Percentiles rank a stretch among this genome's conserved stretches.
Evolutionary conservation across 164 flowering plant genomes (phyloP).

Genomic region (Vitis rotundifolia): DNA sequence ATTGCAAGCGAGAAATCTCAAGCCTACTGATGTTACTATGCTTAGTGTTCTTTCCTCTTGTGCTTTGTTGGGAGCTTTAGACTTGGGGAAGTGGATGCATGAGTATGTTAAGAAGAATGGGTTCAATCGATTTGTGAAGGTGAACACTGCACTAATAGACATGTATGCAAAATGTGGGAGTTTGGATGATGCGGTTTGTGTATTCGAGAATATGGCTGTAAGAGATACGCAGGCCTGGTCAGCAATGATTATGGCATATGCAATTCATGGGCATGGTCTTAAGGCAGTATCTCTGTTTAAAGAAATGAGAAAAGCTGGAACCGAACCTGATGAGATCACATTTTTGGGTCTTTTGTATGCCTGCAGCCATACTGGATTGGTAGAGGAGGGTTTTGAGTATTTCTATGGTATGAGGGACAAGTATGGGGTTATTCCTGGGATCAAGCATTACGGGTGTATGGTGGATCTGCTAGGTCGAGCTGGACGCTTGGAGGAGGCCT

Average conservation of each 20-base stretch:
- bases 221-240: slow-evolving; percentile 75
- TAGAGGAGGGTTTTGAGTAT: slow-evolving; percentile 52
- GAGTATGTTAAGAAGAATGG: slow-evolving; percentile 57
- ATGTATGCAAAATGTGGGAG: slow-evolving; percentile 84
- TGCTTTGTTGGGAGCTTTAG: slow-evolving; percentile 62
- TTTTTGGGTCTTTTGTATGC: slow-evolving; percentile 66
- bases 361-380: slow-evolving; percentile 64
- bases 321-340: slow-evolving; percentile 60
- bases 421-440: slow-evolving; percentile 48
- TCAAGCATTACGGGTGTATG: slow-evolving; percentile 77
- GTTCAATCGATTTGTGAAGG: slow-evolving; percentile 53
- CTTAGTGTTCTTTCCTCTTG: slow-evolving; percentile 62
- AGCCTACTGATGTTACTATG: slow-evolving; percentile 66
- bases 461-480: slow-evolving; percentile 71
- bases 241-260: slow-evolving; percentile 68
- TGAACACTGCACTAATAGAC: slow-evolving; percentile 71
- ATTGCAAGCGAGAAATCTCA: slow-evolving; percentile 45
- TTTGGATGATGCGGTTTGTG: slow-evolving; percentile 55
- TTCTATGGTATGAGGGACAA: slow-evolving; percentile 49
- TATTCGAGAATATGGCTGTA: slow-evolving; percentile 45
- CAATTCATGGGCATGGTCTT: slow-evolving; percentile 56
- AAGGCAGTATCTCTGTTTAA: slow-evolving; percentile 53
- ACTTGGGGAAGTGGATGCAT: slow-evolving; percentile 73
- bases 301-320: slow-evolving; percentile 44
- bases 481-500: slow-evolving; percentile 63